Percentiles rank a stretch among this genome's conserved stretches.
Evolutionary conservation across 2,329 filamentous ascomycete genomes (phyloP).

Genomic region (Colletotrichum aenigma): DNA sequence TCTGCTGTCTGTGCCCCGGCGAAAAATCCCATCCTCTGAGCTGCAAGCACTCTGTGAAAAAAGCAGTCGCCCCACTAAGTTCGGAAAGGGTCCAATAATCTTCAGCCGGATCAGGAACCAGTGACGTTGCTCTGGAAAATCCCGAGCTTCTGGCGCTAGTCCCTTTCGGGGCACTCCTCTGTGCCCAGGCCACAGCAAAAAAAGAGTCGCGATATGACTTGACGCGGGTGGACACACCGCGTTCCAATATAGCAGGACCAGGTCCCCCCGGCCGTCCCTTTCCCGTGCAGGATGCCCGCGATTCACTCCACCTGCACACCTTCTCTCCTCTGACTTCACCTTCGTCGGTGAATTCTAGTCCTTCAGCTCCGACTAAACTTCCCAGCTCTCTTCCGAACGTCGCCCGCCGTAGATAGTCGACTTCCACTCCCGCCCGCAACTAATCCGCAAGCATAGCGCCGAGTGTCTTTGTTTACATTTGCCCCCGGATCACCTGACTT

Average conservation of each 20-base stretch:
- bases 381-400: not conserved
- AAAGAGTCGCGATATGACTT: constrained; percentile 16
- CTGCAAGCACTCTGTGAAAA: not conserved
- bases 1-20: constrained; percentile 7
- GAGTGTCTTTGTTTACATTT: constrained; percentile 19
- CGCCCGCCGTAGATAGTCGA: not conserved
- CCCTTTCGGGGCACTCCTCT: not conserved
- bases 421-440: not conserved
- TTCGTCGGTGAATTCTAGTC: not conserved
- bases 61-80: not conserved
- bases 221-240: constrained; percentile 13
- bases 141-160: not conserved
- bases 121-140: constrained; percentile 20
- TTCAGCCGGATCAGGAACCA: not conserved
- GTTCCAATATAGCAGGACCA: constrained; percentile 19
- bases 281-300: constrained; percentile 14
- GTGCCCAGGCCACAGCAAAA: not conserved
- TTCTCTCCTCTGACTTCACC: constrained; percentile 9
- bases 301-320: constrained; percentile 18
- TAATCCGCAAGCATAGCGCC: not conserved
- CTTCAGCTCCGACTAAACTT: not conserved
- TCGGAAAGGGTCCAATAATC: constrained; percentile 5
- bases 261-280: constrained; percentile 17
- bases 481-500: constrained; percentile 18
- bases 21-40: constrained; percentile 14